A percentile compares a stretch with the other conserved stretches of the same genome.
phyloP scores from a whole-genome alignment of 2,329 filamentous ascomycete species.

The Hypoxylon sp. region DNA sequence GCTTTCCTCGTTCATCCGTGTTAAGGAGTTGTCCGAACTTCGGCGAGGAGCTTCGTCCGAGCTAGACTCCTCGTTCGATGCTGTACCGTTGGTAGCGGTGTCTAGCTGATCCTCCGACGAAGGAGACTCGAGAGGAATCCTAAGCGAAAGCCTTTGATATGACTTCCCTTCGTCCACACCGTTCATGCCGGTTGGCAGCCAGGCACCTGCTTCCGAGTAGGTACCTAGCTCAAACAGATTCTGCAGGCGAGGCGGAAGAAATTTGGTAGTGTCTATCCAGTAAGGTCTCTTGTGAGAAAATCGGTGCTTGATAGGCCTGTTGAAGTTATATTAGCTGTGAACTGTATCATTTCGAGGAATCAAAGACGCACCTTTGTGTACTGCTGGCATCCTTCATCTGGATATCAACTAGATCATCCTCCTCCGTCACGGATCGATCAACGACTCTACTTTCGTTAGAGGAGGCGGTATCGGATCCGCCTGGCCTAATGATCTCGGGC shows the following conservation, averaged over 20 bases:
- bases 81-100: slow-evolving; percentile 58
- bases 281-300: slow-evolving; percentile 61
- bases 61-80: slow-evolving; percentile 62
- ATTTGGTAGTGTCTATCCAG: slow-evolving; percentile 62
- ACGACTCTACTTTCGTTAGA: slow-evolving; percentile 75
- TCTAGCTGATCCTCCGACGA: slow-evolving; percentile 58
- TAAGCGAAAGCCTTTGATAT: slow-evolving; percentile 62
- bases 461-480: slow-evolving; percentile 68
- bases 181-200: slow-evolving; percentile 76
- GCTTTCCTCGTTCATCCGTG: slow-evolving; percentile 67
- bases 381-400: slow-evolving; percentile 75
- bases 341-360: slow-evolving; percentile 13
- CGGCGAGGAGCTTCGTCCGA: slow-evolving; percentile 56
- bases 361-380: slow-evolving; percentile 42
- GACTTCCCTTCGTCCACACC: slow-evolving; percentile 65
- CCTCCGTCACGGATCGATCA: slow-evolving; percentile 82
- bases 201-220: slow-evolving; percentile 63
- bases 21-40: slow-evolving; percentile 48
- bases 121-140: slow-evolving; percentile 53
- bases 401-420: slow-evolving; percentile 91
- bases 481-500: slow-evolving; percentile 74
- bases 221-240: slow-evolving; percentile 82
- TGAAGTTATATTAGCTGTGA: slow-evolving; percentile 43
- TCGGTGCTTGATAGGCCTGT: slow-evolving; percentile 47
- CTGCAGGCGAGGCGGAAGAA: slow-evolving; percentile 70